Percentiles rank a stretch among this genome's conserved stretches.
These are phyloP conservation scores for Globomyces pollinis-pini DNA, from an alignment of 192 early-diverging fungal genomes.

Conservation along the genomic window DNA sequence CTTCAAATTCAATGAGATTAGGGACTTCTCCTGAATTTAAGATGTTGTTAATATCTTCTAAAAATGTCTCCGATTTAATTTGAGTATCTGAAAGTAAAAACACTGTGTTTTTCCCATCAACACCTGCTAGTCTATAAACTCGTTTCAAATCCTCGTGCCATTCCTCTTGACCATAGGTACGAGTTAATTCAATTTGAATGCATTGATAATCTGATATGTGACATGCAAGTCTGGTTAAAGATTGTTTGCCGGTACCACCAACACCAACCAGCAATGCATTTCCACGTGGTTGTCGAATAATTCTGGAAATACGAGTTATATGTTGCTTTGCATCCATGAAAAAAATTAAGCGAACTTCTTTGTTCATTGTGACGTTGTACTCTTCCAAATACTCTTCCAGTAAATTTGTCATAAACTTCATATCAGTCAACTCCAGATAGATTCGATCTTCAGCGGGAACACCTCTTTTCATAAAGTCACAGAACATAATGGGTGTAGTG, in stretches of 20 bases:
- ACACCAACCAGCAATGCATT: constrained; percentile 54
- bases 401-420: constrained; percentile 44
- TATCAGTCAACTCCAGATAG: constrained; percentile 48
- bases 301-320: constrained; percentile 44
- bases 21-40: constrained; percentile 58
- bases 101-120: constrained; percentile 57
- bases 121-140: constrained; percentile 42
- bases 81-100: constrained; percentile 55
- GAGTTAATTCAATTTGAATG: constrained; percentile 49
- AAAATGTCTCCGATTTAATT: constrained; percentile 50
- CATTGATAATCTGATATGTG: constrained; percentile 55
- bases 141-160: constrained; percentile 54
- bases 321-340: constrained; percentile 57
- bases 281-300: constrained; percentile 51
- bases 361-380: constrained; percentile 53
- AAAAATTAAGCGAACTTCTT: constrained; percentile 50
- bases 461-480: constrained; percentile 49
- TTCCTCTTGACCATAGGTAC: constrained; percentile 47
- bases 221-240: constrained; percentile 47
- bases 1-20: constrained; percentile 52
- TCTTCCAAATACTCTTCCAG: constrained; percentile 60
- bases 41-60: constrained; percentile 54
- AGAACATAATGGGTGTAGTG: constrained; percentile 51
- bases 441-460: constrained; percentile 49
- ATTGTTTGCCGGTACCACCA: constrained; percentile 54